Evolutionary conservation across 306 rosid genomes (phyloP).

Genomic region (Aeschynomene evenia): DNA sequence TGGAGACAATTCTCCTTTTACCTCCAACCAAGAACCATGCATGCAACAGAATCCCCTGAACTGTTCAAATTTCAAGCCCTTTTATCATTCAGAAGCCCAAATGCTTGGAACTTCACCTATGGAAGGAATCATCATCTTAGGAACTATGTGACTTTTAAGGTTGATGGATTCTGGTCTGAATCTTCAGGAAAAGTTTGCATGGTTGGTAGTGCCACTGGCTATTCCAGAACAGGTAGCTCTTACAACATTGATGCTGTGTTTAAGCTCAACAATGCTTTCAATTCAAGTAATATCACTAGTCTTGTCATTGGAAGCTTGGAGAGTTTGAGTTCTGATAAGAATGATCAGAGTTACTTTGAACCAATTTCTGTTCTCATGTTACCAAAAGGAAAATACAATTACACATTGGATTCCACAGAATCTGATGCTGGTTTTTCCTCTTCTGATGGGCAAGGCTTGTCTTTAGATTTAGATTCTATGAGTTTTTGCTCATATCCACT

Average conservation of each 20-base stretch:
- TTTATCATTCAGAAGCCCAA: constrained; percentile 1
- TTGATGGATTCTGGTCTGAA: constrained; percentile 59
- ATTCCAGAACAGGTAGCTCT: constrained; percentile 26
- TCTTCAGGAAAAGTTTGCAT: constrained; percentile 52
- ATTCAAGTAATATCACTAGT: constrained; percentile 33
- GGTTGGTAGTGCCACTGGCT: constrained; percentile 42
- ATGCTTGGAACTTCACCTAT: constrained; percentile 17
- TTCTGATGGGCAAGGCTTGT: constrained; percentile 22
- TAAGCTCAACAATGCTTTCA: constrained; percentile 48
- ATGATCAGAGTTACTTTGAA: constrained; percentile 31
- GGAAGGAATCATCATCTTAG: neutral
- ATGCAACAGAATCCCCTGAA: constrained; percentile 30
- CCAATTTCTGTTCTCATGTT: constrained; percentile 48
- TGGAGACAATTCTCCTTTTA: neutral
- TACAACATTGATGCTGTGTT: constrained; percentile 32
- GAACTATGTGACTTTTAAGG: neutral
- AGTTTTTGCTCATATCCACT: constrained; percentile 37
- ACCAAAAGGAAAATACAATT: constrained; percentile 41
- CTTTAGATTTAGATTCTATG: constrained; percentile 16
- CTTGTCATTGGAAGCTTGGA: constrained; percentile 57
- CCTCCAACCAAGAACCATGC: neutral
- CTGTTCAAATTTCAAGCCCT: constrained; percentile 36
- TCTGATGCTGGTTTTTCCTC: constrained; percentile 1
- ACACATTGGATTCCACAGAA: constrained; percentile 34
- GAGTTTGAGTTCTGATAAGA: constrained; percentile 43